Evolutionary conservation across 208 protist genomes (phyloP).

Genomic region (Leishmania lainsoni): DNA sequence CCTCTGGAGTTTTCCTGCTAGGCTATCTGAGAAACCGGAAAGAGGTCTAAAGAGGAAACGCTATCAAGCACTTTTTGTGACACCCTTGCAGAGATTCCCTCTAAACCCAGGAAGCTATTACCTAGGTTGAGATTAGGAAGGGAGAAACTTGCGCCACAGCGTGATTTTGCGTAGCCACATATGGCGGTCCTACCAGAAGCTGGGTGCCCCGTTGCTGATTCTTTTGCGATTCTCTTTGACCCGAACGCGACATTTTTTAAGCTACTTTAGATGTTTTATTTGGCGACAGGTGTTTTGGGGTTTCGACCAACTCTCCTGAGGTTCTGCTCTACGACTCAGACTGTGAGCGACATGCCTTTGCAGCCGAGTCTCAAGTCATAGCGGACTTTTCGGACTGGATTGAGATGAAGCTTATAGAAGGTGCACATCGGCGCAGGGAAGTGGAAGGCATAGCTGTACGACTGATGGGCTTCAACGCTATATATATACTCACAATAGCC

Average conservation of each 20-base stretch:
- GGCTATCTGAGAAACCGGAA: not conserved
- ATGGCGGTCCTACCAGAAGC: not conserved
- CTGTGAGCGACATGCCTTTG: not conserved
- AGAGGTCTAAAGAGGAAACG: not conserved
- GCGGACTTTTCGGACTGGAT: not conserved
- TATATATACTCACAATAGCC: not conserved
- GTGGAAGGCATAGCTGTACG: not conserved
- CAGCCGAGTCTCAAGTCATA: not conserved
- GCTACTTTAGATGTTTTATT: not conserved
- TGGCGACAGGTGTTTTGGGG: not conserved
- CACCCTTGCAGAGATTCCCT: not conserved
- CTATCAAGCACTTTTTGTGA: not conserved
- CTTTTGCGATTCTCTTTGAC: not conserved
- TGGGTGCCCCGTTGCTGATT: not conserved
- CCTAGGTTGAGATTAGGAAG: not conserved
- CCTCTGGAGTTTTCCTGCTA: not conserved
- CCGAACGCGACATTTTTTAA: not conserved
- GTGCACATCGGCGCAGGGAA: not conserved
- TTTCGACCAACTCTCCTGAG: not conserved
- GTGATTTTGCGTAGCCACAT: no score
- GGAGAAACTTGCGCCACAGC: no score
- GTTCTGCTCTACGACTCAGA: not conserved
- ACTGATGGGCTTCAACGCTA: not conserved
- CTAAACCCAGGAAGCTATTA: not conserved
- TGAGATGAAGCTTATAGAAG: not conserved